Evolutionary conservation across 129 eudicot species (phyloP).

Genomic region (Tagetes patula): DNA sequence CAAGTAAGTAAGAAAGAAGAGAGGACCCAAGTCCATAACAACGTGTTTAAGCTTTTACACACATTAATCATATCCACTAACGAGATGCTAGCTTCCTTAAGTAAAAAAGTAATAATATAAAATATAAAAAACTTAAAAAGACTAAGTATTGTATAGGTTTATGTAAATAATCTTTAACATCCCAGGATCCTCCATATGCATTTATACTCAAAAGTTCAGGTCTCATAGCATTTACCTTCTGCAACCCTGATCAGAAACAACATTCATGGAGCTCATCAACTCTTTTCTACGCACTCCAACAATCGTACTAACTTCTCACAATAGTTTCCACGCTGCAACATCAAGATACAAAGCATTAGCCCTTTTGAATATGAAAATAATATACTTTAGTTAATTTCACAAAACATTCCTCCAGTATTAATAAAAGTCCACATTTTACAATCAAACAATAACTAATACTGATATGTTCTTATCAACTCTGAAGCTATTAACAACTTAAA

Average conservation of each 20-base stretch:
- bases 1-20: slow-evolving; percentile 28
- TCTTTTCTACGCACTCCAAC: slow-evolving; percentile 12
- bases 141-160: slow-evolving; percentile 26
- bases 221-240: slow-evolving; percentile 21
- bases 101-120: slow-evolving; percentile 25
- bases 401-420: not conserved
- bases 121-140: slow-evolving; percentile 8
- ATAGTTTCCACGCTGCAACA: slow-evolving; percentile 41
- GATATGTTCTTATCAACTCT: not conserved
- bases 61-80: slow-evolving; percentile 17
- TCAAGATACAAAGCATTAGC: not conserved
- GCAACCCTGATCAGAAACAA: slow-evolving; percentile 17
- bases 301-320: slow-evolving; percentile 6
- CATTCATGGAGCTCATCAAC: slow-evolving; percentile 24
- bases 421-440: not conserved
- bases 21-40: slow-evolving; percentile 19
- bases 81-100: slow-evolving; percentile 28
- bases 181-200: slow-evolving; percentile 31
- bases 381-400: not conserved
- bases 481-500: not conserved
- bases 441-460: not conserved
- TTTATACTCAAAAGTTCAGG: slow-evolving; percentile 32
- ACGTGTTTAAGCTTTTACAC: slow-evolving; percentile 30
- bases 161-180: slow-evolving; percentile 26
- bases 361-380: not conserved